phyloP scores from a whole-genome alignment of 2,329 filamentous ascomycete species.

The Periconia macrospinosa region DNA sequence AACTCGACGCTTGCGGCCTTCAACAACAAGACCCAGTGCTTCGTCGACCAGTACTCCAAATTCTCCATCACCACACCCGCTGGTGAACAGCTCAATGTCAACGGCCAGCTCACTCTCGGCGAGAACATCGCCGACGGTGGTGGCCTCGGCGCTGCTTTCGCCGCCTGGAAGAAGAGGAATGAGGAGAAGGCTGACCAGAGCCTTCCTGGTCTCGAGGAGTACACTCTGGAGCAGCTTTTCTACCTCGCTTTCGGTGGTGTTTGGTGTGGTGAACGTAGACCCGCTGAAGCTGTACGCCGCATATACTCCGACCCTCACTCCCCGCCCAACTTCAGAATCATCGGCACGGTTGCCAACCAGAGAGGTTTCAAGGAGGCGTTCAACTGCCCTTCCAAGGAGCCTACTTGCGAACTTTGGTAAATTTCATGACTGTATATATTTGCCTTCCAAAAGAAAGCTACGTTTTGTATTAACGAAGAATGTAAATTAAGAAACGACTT shows the following conservation, averaged over 20 bases:
- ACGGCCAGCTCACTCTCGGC: constrained; percentile 65
- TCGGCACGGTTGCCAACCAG: constrained; percentile 65
- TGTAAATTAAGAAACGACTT: neutral
- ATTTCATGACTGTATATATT: neutral
- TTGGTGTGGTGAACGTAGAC: constrained; percentile 64
- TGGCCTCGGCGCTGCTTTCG: constrained; percentile 64
- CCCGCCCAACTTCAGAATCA: constrained; percentile 59
- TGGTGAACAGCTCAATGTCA: constrained; percentile 57
- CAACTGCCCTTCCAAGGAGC: constrained; percentile 62
- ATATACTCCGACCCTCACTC: constrained; percentile 59
- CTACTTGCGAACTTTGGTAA: constrained; percentile 69
- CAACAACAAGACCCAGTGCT: constrained; percentile 61
- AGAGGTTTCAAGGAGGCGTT: constrained; percentile 67
- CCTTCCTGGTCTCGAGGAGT: constrained; percentile 58
- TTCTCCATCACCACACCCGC: constrained; percentile 41
- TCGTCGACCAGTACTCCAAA: constrained; percentile 66
- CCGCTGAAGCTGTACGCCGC: constrained; percentile 57
- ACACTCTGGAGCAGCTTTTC: constrained; percentile 68
- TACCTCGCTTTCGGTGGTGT: constrained; percentile 64
- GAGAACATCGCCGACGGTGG: constrained; percentile 73
- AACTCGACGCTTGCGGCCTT: constrained; percentile 60
- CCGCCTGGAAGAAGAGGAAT: constrained; percentile 64
- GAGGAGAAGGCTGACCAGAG: constrained; percentile 47
- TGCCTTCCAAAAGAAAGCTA: no score
- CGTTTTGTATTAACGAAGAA: no score